Base-by-base conservation (phyloP, 2,329 filamentous ascomycete genomes). In the Ophiostoma pallidulum region DNA sequence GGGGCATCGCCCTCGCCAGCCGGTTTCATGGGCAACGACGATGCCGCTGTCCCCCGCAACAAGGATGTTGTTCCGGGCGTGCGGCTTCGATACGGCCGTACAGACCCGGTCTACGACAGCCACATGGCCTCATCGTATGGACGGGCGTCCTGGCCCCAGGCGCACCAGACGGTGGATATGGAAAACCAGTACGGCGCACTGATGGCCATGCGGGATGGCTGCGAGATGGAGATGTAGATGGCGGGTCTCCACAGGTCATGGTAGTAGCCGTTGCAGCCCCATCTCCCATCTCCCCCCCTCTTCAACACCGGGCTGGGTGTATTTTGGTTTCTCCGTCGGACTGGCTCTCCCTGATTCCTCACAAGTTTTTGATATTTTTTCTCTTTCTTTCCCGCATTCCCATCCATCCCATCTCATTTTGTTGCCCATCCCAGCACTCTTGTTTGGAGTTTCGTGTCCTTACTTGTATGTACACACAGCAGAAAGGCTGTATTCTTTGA, bases 91-190 rank as follows among this genome's bases (percentile, higher is more conserved):
- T 82, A 82, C 64, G 73, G 66, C 14, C 69, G 69, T 10, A 73
- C 81, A 2, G 84, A 88, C 53, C 84, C 84, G 0, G 82, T 82
- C n/a, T 88, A 87, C 61, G 73, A 64, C 53, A 60, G 59, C 51
- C 53, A 63, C 12, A 48, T 55, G 13, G 26, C 57, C 31, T 48
- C 29, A n/a, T n/a, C n/a, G 47, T 45, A 39, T 1, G 9, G 38
- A 16, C 47, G 53, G 4, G 48, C 62, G 0, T 71, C 64, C 50
- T 74, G 63, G 61, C 65, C 66, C 48, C 64, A 73, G 57, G 70
- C 75, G 60, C 64, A 70, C 61, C 60, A 67, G 49, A 63, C 75
- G 28, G 80, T 84, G 77, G 80, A 82, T 24, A 83, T 85, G 80
- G 81, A 83, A 58, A 73, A 82, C 53, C 78, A 82, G 60, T 86